A percentile compares a stretch with the other conserved stretches of the same genome.
phyloP scores from a whole-genome alignment of 352 stramenopile species.

The Pythium coloratum region DNA sequence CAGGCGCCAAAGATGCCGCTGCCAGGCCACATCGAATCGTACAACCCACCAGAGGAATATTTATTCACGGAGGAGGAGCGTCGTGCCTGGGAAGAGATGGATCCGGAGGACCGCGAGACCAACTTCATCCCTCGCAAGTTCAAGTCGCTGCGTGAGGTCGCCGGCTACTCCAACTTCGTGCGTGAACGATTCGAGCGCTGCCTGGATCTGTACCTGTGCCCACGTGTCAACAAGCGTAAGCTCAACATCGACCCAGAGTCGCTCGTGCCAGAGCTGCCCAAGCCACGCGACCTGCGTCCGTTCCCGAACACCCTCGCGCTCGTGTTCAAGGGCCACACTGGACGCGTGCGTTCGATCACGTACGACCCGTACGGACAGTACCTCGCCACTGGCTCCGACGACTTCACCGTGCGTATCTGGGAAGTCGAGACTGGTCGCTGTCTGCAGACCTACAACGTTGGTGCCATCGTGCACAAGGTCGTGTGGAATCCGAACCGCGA shows the following conservation, averaged over 20 bases:
- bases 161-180: constrained; percentile 96
- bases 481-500: constrained; percentile 97
- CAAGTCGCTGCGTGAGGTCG: constrained; percentile 95
- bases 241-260: constrained; percentile 98
- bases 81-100: constrained; percentile 94
- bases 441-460: constrained; percentile 91
- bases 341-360: constrained; percentile 91
- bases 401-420: constrained; percentile 96
- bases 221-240: constrained; percentile 94
- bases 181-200: constrained; percentile 99
- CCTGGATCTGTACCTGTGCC: constrained; percentile 99
- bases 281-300: constrained; percentile 95
- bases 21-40: constrained; percentile 98
- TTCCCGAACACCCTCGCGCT: constrained; percentile 96
- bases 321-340: constrained; percentile 87
- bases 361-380: constrained; percentile 97
- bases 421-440: constrained; percentile 95
- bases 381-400: constrained; percentile 94
- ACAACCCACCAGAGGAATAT: constrained; percentile 99
- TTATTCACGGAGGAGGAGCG: constrained; percentile 96
- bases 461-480: constrained; percentile 89
- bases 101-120: constrained; percentile 94
- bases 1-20: constrained; percentile 97
- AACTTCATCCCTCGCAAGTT: constrained; percentile 98
- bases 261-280: constrained; percentile 95